Evolutionary conservation across 2,329 filamentous ascomycete species (phyloP).

Genomic region (Lasiodiplodia theobromae): DNA sequence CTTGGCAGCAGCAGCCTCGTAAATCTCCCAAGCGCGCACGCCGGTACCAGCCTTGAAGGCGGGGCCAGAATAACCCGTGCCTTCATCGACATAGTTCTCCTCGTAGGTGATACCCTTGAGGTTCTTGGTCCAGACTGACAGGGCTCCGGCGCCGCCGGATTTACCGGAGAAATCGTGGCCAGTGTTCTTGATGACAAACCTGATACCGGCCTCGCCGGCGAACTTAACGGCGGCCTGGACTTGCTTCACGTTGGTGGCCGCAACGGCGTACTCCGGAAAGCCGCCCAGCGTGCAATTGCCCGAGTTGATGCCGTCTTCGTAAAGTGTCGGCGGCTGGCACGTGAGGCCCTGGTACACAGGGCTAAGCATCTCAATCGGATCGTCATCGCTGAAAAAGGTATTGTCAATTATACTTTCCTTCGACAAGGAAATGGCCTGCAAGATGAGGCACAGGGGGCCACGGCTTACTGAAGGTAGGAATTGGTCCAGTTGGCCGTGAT

Average conservation of each 20-base stretch:
- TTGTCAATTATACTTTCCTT: not conserved
- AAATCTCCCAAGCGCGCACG: constrained; percentile 42
- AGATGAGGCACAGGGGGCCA: too few relatives aligned
- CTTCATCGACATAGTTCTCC: constrained; percentile 41
- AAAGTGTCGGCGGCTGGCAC: constrained; percentile 44
- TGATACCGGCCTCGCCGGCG: constrained; percentile 40
- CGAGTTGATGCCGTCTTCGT: constrained; percentile 35
- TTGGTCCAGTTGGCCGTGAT: constrained; percentile 43
- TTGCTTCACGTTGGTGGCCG: constrained; percentile 42
- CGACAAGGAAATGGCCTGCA: not conserved
- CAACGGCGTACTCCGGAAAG: constrained; percentile 37
- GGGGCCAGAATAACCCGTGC: constrained; percentile 39
- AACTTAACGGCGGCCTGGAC: constrained; percentile 38
- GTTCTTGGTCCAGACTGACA: constrained; percentile 47
- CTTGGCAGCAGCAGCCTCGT: constrained; percentile 36
- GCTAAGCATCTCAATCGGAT: constrained; percentile 48
- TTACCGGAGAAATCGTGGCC: constrained; percentile 48
- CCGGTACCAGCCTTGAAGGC: constrained; percentile 41
- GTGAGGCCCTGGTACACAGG: constrained; percentile 48
- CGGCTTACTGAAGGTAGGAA: constrained; percentile 34
- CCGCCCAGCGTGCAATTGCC: constrained; percentile 45
- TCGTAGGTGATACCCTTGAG: constrained; percentile 44
- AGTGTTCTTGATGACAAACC: constrained; percentile 47
- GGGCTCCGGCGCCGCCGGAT: constrained; percentile 42
- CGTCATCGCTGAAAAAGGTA: constrained; percentile 13